These are phyloP conservation scores for Vigna angularis DNA, from an alignment of 306 rosid genomes.

Conservation along the genomic window DNA sequence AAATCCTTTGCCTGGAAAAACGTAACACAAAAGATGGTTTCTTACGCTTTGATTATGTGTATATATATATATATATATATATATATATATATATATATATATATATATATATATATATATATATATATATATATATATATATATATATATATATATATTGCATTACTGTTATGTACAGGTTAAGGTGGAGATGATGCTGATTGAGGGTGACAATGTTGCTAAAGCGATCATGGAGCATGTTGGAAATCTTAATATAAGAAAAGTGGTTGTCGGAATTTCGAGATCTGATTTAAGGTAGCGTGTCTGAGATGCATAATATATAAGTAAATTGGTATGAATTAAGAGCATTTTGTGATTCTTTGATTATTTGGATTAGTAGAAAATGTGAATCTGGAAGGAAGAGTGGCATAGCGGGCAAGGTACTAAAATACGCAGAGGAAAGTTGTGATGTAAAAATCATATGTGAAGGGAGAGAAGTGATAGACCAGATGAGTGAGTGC, in stretches of 20 bases:
- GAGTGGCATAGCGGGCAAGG: conserved; percentile 29
- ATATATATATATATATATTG: not conserved
- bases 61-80: too few relatives aligned
- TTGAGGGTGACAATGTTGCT: conserved; percentile 48
- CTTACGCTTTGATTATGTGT: too few relatives aligned
- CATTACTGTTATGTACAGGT: conserved; percentile 34
- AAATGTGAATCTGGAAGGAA: conserved; percentile 29
- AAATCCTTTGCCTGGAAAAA: not conserved
- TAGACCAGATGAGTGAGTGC: conserved; percentile 9
- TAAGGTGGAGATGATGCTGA: conserved; percentile 46
- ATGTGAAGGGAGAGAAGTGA: conserved; percentile 54
- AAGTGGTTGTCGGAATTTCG: conserved; percentile 49
- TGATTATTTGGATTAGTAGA: conserved; percentile 30
- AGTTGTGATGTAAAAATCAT: conserved; percentile 51
- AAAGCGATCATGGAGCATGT: conserved; percentile 44
- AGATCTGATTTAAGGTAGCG: conserved; percentile 45
- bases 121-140: too few relatives aligned
- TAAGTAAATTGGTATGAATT: too few relatives aligned
- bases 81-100: too few relatives aligned
- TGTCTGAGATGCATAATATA: not conserved
- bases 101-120: too few relatives aligned
- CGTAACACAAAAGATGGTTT: not conserved
- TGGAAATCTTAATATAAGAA: conserved; percentile 30
- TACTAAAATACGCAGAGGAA: conserved; percentile 35
- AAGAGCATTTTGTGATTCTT: not conserved